Evolutionary conservation across 2,329 filamentous ascomycete species (phyloP), one percentile per base, ranked within the genome.

Genomic region (Massarina eburnea): DNA sequence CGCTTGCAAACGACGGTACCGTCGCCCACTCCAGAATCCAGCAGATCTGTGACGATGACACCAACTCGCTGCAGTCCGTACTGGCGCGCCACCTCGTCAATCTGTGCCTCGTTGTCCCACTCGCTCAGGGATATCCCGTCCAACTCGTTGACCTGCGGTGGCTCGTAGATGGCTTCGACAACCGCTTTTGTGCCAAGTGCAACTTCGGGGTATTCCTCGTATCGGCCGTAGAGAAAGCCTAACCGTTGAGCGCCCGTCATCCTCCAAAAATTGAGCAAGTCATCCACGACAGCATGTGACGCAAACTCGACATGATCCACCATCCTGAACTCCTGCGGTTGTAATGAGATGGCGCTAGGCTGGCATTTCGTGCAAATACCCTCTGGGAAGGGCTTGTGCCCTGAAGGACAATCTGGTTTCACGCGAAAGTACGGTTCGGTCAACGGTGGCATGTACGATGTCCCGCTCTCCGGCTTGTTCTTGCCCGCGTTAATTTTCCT

Each of bases 331-430:
- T 86, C 80, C 70, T 99, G 94, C 4, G 91, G 90, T 66, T 97
- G 91, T 42, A 99, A 76, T 9, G 90, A 96, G 65, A 99, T 99
- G 45, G 94, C 92, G 54, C 92, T 96, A 7, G 94, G 94, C 66
- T 99, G 95, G 61, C 94, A 99, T 70, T 97, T 99, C 47, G 89
- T 95, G 75, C 94, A 99, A 55, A 99, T 97, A 14, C 94, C 94
- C 59, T 95, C 91, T 3, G 94, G 94, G 85, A 94, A 99, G 33
- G 86, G 83, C 15, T 91, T 86, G 71, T 99, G 94, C 2, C 94
- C 94, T 0, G 91, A 91, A 0, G 95, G 92, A 64, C 94, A 99
- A 61, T 96, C 84, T 40, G 81, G 84, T 68, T 84, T 88, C 48
- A 99, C 92, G 58, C 92, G 84, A 70, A 90, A 96, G 71, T 88